A percentile compares a stretch with the other conserved stretches of the same genome.
Conservation (phyloP, 805 yeast genomes). For the Candida boleticola region DNA sequence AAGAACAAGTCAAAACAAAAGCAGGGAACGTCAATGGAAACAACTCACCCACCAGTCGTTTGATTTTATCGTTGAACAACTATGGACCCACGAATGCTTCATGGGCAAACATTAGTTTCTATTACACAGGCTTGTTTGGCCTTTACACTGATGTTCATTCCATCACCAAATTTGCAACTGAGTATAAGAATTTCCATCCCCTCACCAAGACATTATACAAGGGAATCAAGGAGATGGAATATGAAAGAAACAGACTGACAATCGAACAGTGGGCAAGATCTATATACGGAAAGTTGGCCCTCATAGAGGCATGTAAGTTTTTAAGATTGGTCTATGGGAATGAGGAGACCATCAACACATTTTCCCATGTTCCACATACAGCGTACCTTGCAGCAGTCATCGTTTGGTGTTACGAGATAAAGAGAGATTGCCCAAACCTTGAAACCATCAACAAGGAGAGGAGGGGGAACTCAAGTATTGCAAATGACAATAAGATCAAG, state of each 20-base stretch:
- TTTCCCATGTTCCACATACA: conserved; percentile 11
- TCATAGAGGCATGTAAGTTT: conserved; percentile 23
- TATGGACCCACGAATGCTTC: conserved; percentile 32
- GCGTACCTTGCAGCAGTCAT: conserved; percentile 8
- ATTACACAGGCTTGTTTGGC: conserved; percentile 21
- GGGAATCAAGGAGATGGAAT: conserved; percentile 12
- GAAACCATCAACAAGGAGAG: no score
- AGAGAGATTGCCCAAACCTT: not conserved
- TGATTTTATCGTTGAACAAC: conserved; percentile 17
- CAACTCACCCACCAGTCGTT: not conserved
- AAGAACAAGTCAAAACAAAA: conserved; percentile 9
- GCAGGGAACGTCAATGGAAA: not conserved
- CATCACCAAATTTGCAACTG: conserved; percentile 10
- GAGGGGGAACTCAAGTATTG: no score
- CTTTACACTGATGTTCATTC: conserved; percentile 21
- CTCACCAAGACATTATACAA: conserved; percentile 5
- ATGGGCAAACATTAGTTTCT: conserved; percentile 30
- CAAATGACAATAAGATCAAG: no score
- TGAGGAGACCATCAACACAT: conserved; percentile 6
- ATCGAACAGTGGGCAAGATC: conserved; percentile 24
- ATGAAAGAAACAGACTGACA: conserved; percentile 11
- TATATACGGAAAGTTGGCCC: conserved; percentile 20
- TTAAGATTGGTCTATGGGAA: conserved; percentile 12
- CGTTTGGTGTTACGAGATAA: conserved; percentile 10
- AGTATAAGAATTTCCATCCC: conserved; percentile 9